Percentiles rank a stretch among this genome's conserved stretches.
Evolutionary conservation across 148 eudicot genomes (phyloP).

Genomic region (Drosera capensis): DNA sequence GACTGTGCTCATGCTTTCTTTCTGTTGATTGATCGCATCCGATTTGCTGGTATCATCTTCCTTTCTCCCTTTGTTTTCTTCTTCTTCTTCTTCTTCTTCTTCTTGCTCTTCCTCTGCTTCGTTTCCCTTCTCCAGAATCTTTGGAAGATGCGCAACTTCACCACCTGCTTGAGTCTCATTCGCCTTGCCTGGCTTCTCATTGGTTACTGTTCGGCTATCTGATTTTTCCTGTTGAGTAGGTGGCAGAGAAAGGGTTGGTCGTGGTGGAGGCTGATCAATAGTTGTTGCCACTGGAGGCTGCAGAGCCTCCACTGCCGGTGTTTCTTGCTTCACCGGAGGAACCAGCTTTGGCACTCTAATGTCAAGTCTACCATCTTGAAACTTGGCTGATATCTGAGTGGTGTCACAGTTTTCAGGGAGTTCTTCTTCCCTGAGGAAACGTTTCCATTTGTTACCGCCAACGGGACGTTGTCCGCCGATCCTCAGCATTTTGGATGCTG

Average conservation of each 20-base stretch:
- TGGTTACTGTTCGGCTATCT: background rate
- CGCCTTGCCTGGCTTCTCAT: background rate
- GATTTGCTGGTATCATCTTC: background rate
- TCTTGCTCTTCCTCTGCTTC: background rate
- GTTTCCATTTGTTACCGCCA: conserved; percentile 36
- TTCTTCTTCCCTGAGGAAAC: conserved; percentile 27
- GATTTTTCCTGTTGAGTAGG: background rate
- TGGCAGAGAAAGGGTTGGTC: background rate
- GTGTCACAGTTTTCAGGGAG: conserved; percentile 35
- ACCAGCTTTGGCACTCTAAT: conserved; percentile 42
- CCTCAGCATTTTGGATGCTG: conserved; percentile 21
- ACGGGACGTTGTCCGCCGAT: conserved; percentile 38
- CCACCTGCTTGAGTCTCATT: background rate
- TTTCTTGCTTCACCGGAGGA: conserved; percentile 12
- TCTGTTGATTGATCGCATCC: background rate
- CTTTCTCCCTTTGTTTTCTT: conserved; percentile 4
- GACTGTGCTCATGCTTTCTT: background rate
- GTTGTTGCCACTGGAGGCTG: conserved; percentile 1
- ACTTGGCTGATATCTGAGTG: conserved; percentile 37
- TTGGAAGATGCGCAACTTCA: background rate
- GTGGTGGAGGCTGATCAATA: conserved; percentile 1
- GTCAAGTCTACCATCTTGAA: conserved; percentile 29
- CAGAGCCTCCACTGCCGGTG: conserved; percentile 4
- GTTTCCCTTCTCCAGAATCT: background rate
- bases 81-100: conserved; percentile 5